Evolutionary conservation across 306 rosid genomes (phyloP).

Genomic region (Crotalaria pallida): DNA sequence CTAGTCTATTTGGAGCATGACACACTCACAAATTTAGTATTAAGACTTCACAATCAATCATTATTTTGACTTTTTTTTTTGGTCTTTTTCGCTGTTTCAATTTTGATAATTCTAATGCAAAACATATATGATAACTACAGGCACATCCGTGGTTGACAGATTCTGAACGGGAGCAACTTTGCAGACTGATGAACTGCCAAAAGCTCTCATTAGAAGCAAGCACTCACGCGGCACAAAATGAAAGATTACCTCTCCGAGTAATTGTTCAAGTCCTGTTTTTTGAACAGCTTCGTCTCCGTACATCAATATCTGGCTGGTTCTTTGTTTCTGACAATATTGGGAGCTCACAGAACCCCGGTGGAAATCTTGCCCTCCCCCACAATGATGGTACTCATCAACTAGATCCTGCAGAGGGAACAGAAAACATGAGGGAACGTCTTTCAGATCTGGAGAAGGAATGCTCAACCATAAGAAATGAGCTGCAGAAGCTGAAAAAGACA

Average conservation of each 20-base stretch:
- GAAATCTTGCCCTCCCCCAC: conserved; percentile 40
- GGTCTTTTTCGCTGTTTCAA: conserved; percentile 4
- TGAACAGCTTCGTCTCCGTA: conserved; percentile 84
- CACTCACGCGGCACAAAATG: conserved; percentile 86
- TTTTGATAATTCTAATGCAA: neutral
- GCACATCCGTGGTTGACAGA: conserved; percentile 84
- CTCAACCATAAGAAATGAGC: conserved; percentile 57
- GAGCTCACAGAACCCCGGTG: conserved; percentile 43
- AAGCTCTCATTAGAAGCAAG: conserved; percentile 85
- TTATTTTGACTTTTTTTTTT: neutral
- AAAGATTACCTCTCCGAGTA: conserved; percentile 79
- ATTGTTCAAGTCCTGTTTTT: conserved; percentile 81
- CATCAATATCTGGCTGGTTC: conserved; percentile 87
- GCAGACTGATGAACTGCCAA: conserved; percentile 81
- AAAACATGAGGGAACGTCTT: conserved; percentile 62
- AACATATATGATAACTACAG: conserved; percentile 33
- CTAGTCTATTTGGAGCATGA: neutral
- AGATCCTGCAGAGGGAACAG: conserved; percentile 34
- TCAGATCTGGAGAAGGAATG: conserved; percentile 76
- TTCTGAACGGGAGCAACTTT: conserved; percentile 83
- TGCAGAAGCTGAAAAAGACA: conserved; percentile 60
- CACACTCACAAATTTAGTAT: neutral
- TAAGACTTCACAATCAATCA: neutral
- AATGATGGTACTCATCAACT: conserved; percentile 24
- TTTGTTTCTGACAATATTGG: conserved; percentile 74